These are phyloP conservation scores for Cinnamomum micranthum DNA, from an alignment of 164 flowering plant genomes.

Conservation along the genomic window DNA sequence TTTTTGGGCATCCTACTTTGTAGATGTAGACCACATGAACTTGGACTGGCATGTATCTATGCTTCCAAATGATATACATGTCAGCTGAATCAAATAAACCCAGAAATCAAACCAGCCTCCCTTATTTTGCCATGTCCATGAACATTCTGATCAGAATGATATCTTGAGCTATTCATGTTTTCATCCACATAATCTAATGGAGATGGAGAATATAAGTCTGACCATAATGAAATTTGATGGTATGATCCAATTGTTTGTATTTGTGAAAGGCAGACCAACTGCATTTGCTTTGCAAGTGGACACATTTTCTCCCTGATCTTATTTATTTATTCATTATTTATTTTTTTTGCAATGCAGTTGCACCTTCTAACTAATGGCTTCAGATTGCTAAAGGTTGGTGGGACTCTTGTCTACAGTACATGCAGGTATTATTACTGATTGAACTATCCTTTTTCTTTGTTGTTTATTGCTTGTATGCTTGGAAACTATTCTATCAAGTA, in stretches of 20 bases:
- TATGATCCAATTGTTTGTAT: too few relatives aligned
- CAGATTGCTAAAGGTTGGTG: conserved; percentile 76
- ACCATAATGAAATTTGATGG: too few relatives aligned
- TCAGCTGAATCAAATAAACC: background rate
- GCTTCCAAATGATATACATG: too few relatives aligned
- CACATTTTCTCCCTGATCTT: too few relatives aligned
- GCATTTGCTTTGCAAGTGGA: too few relatives aligned
- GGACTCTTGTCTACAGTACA: conserved; percentile 88
- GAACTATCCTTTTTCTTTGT: background rate
- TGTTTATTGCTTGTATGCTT: background rate
- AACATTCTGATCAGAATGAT: too few relatives aligned
- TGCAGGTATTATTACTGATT: conserved; percentile 62
- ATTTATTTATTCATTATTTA: background rate
- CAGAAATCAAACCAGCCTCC: background rate
- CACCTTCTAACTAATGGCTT: conserved; percentile 79
- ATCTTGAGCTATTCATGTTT: too few relatives aligned
- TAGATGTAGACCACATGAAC: background rate
- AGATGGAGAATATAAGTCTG: too few relatives aligned
- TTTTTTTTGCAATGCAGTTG: conserved; percentile 41
- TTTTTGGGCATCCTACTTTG: background rate
- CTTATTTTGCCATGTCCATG: too few relatives aligned
- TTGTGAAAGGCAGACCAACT: too few relatives aligned
- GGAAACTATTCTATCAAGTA: background rate
- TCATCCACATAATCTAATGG: too few relatives aligned
- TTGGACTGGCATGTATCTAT: too few relatives aligned